Conservation (phyloP, 257 asterid species). For the Solanum phureja region DNA sequence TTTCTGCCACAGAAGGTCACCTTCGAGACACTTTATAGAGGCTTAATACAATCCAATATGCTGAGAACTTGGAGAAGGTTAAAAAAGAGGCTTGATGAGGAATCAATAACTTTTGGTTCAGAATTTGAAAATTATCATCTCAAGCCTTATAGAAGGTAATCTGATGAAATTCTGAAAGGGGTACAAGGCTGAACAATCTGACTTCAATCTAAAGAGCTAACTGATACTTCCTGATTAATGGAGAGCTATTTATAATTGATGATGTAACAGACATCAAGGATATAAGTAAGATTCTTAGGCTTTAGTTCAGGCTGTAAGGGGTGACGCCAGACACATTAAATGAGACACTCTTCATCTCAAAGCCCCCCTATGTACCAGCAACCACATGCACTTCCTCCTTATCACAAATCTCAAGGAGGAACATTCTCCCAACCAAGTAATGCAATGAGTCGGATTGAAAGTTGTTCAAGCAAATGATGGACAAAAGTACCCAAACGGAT, state of each 20-base stretch:
- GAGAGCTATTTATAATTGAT: background rate
- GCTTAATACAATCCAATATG: slow-evolving; percentile 84
- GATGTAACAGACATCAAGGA: background rate
- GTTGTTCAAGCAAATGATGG: background rate
- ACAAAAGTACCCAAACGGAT: background rate
- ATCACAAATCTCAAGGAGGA: background rate
- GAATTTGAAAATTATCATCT: slow-evolving; percentile 67
- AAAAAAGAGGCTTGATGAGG: slow-evolving; percentile 83
- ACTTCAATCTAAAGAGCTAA: background rate
- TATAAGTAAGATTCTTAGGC: background rate
- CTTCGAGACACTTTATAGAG: slow-evolving; percentile 69
- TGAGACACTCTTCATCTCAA: background rate
- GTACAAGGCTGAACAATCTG: background rate
- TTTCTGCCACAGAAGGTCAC: slow-evolving; percentile 76
- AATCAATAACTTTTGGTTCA: slow-evolving; percentile 55
- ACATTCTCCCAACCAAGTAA: background rate
- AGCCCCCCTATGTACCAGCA: background rate
- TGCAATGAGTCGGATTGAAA: background rate
- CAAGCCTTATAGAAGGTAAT: slow-evolving; percentile 62
- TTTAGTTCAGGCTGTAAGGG: background rate
- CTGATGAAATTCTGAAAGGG: background rate
- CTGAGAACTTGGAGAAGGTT: slow-evolving; percentile 83
- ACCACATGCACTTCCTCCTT: background rate
- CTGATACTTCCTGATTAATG: background rate
- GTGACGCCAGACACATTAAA: background rate